Evolutionary conservation across 2,329 filamentous ascomycete genomes (phyloP).

Genomic region (Paramyrothecium roridum): DNA sequence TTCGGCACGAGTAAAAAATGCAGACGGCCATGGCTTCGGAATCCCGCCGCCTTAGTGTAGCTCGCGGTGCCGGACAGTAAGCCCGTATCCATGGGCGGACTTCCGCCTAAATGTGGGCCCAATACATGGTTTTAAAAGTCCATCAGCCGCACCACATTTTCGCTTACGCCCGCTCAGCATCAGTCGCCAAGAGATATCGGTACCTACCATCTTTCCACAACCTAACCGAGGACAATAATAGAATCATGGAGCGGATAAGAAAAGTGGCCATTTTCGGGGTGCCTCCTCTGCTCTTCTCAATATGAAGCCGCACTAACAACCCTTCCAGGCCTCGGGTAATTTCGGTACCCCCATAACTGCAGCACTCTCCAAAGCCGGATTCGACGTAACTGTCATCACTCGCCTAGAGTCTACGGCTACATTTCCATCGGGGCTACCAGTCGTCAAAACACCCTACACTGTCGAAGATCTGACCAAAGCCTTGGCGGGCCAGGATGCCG

Average conservation of each 20-base stretch:
- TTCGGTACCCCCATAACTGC: not conserved
- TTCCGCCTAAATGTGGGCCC: not conserved
- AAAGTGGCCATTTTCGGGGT: not conserved
- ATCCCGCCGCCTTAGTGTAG: too few relatives aligned
- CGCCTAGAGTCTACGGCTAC: not conserved
- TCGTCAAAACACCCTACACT: not conserved
- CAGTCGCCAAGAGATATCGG: not conserved
- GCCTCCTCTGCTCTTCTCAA: not conserved
- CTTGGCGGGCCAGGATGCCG: not conserved
- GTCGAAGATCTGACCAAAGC: not conserved
- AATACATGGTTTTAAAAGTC: not conserved
- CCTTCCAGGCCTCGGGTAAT: not conserved
- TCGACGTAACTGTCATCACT: not conserved
- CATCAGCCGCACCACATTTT: not conserved
- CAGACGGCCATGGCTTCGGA: too few relatives aligned
- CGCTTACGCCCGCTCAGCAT: not conserved
- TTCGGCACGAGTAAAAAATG: too few relatives aligned
- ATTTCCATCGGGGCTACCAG: not conserved
- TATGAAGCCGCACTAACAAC: not conserved
- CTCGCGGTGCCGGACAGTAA: too few relatives aligned
- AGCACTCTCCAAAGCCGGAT: not conserved
- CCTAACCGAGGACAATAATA: not conserved
- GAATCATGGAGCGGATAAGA: not conserved
- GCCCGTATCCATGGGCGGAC: not conserved
- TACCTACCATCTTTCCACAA: not conserved